Percentiles rank a stretch among this genome's conserved stretches.
phyloP scores from a whole-genome alignment of 2,329 filamentous ascomycete species.

The Chaetomium globosum region DNA sequence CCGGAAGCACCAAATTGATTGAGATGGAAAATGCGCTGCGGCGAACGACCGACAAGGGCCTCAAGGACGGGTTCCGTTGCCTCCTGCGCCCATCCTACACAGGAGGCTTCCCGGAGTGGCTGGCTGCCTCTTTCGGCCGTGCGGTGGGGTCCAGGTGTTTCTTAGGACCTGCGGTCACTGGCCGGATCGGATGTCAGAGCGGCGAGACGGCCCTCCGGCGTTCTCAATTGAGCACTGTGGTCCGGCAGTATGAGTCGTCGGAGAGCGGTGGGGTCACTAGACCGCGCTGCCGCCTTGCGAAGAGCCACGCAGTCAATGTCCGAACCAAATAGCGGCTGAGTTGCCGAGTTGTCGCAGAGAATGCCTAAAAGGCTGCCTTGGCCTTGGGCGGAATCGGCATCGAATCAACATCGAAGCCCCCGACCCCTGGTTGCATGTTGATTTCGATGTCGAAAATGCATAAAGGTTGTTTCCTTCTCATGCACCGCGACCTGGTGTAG shows the following conservation, averaged over 20 bases:
- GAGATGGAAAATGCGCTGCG: background rate
- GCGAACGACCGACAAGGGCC: background rate
- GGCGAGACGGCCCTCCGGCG: no score
- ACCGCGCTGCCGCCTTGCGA: background rate
- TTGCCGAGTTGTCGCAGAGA: background rate
- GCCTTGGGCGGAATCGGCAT: background rate
- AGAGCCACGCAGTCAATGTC: background rate
- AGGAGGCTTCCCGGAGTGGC: background rate
- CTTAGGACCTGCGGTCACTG: background rate
- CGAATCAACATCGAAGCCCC: background rate
- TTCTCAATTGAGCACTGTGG: background rate
- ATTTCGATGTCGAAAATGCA: background rate
- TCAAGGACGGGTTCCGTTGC: no score
- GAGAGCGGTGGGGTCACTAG: background rate
- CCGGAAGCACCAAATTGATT: background rate
- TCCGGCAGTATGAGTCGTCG: background rate
- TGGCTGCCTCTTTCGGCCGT: background rate
- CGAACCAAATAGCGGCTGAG: no score
- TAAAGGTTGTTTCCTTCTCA: background rate
- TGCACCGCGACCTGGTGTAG: background rate
- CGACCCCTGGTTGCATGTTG: background rate
- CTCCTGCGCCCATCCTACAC: no score
- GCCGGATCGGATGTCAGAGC: background rate
- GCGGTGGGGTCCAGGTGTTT: background rate
- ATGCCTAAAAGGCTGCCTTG: conserved; percentile 14